A percentile compares a stretch with the other conserved stretches of the same genome.
phyloP scores from a whole-genome alignment of 441 rosid species.

The California macrophylla region DNA sequence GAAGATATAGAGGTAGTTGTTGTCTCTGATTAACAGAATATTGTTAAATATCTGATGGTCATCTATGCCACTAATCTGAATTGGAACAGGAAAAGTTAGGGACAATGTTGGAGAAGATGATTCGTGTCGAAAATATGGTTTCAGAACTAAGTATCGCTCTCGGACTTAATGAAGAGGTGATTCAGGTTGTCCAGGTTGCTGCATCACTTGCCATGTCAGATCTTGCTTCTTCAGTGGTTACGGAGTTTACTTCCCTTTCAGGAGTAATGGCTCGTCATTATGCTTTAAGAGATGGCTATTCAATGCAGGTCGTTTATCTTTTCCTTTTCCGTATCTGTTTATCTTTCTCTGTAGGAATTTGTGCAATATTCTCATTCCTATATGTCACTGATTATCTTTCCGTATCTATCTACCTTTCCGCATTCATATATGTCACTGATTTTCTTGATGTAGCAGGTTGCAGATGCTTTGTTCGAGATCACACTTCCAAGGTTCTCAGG shows the following conservation, averaged over 20 bases:
- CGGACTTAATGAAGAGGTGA: constrained; percentile 40
- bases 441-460: constrained; percentile 52
- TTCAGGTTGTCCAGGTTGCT: constrained; percentile 56
- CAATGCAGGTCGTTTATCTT: constrained; percentile 54
- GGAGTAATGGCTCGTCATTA: constrained; percentile 95
- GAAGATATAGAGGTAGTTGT: not conserved
- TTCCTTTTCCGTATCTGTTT: constrained; percentile 9
- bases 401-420: too few species aligned
- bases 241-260: constrained; percentile 81
- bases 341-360: not conserved
- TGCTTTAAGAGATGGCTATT: constrained; percentile 86
- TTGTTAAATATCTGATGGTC: not conserved
- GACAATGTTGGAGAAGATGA: constrained; percentile 80
- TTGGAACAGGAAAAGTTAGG: constrained; percentile 75
- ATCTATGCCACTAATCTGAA: not conserved
- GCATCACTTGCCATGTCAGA: constrained; percentile 94
- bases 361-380: not conserved
- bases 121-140: constrained; percentile 53
- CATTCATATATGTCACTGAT: too few species aligned
- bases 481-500: constrained; percentile 87
- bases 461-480: constrained; percentile 83
- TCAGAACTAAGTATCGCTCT: constrained; percentile 42
- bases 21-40: not conserved
- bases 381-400: too few species aligned
- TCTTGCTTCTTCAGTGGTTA: constrained; percentile 89